Evolutionary conservation across 768 basidiomycete species (phyloP).

Genomic region (Boletus edulis): DNA sequence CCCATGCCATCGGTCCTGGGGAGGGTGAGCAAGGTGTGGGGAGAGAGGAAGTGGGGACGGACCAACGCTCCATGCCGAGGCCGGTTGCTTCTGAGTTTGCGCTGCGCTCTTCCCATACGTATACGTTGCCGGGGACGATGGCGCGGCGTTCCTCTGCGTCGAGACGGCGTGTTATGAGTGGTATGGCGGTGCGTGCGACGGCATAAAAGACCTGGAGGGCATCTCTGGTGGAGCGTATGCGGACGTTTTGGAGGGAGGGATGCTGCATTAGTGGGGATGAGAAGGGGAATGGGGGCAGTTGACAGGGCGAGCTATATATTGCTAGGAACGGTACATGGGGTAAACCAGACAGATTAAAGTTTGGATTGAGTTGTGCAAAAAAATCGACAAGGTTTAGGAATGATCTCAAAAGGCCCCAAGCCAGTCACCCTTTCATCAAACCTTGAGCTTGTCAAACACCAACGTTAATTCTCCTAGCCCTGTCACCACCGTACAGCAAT

Average conservation of each 20-base stretch:
- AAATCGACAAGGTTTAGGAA: constrained; percentile 7
- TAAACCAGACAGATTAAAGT: constrained; percentile 40
- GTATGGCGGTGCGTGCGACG: constrained; percentile 63
- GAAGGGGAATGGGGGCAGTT: constrained; percentile 19
- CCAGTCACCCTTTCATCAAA: constrained; percentile 18
- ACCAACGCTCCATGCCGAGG: constrained; percentile 86
- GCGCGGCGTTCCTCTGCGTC: constrained; percentile 79
- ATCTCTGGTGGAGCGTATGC: constrained; percentile 75
- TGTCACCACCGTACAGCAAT: no score
- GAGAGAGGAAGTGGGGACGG: constrained; percentile 11
- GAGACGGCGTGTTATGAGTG: constrained; percentile 76
- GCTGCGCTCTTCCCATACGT: constrained; percentile 87
- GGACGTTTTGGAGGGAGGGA: constrained; percentile 72
- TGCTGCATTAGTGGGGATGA: constrained; percentile 54
- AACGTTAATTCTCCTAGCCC: constrained; percentile 19
- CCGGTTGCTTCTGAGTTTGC: constrained; percentile 81
- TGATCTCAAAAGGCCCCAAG: constrained; percentile 14
- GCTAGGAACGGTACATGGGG: constrained; percentile 13
- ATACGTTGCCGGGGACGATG: constrained; percentile 75
- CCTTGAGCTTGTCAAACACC: constrained; percentile 15
- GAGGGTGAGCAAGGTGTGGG: background rate
- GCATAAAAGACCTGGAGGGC: constrained; percentile 81
- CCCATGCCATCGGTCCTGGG: constrained; percentile 66
- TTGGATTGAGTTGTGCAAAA: constrained; percentile 51
- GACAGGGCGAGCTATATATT: constrained; percentile 35